A percentile compares a stretch with the other conserved stretches of the same genome.
Conservation (phyloP, 2,329 filamentous ascomycete species). For the Aspergillus bombycis region DNA sequence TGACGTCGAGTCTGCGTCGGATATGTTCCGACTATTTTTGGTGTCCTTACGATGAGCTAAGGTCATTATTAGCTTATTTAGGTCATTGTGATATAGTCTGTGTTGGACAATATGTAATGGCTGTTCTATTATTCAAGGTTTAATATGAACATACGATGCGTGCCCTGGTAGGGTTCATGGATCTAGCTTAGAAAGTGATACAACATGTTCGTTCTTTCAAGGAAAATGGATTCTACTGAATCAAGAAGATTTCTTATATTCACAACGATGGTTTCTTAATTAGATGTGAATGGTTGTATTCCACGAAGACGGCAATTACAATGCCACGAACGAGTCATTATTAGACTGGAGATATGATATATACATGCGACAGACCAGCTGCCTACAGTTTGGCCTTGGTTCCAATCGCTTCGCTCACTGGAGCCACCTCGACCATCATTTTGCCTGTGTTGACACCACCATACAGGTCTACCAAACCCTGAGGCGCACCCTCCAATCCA, state of each 20-base stretch:
- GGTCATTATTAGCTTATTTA: not conserved
- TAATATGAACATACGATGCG: no score
- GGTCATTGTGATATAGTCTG: not conserved
- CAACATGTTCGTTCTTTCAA: no score
- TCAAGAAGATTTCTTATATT: not conserved
- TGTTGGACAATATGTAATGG: no score
- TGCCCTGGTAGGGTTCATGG: no score
- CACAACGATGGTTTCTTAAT: not conserved
- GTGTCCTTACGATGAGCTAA: no score
- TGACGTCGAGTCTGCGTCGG: constrained; percentile 14
- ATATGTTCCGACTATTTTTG: not conserved
- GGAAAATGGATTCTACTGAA: no score
- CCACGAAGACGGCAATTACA: not conserved
- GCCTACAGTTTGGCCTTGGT: constrained; percentile 49
- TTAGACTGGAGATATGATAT: not conserved
- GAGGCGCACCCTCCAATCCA: constrained; percentile 66
- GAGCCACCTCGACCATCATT: constrained; percentile 53
- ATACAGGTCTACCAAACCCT: constrained; percentile 66
- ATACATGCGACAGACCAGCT: constrained; percentile 9
- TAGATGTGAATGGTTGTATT: not conserved
- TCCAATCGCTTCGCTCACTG: constrained; percentile 34
- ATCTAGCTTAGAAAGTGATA: no score
- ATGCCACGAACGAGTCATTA: not conserved
- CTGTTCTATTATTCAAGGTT: no score
- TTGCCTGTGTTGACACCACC: constrained; percentile 72